Evolutionary conservation across 1,284 basidiomycete species (phyloP).

Genomic region (Coniophora puteana): DNA sequence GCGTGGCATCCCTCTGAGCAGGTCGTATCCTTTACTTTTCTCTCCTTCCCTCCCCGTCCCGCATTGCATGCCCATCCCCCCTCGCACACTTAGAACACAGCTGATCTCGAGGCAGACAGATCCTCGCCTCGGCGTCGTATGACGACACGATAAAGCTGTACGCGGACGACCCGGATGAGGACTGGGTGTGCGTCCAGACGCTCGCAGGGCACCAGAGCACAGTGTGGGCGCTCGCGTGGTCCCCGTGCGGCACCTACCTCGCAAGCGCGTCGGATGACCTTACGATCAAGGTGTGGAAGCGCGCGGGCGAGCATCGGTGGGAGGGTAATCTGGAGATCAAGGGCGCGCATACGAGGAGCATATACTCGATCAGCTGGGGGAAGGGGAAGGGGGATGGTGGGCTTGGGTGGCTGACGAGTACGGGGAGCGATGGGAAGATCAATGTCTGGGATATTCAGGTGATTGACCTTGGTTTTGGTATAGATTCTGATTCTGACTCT

Average conservation of each 20-base stretch:
- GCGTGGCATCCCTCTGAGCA: slow-evolving; percentile 96
- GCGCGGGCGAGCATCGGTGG: slow-evolving; percentile 53
- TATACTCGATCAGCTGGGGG: slow-evolving; percentile 83
- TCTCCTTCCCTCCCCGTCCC: slow-evolving; percentile 18
- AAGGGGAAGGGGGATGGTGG: slow-evolving; percentile 30
- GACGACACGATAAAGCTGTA: slow-evolving; percentile 97
- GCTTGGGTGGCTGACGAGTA: slow-evolving; percentile 72
- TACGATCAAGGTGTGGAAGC: slow-evolving; percentile 70
- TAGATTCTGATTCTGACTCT: slow-evolving; percentile 10
- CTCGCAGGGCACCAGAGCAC: slow-evolving; percentile 82
- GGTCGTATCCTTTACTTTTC: slow-evolving; percentile 39
- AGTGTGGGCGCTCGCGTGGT: slow-evolving; percentile 88
- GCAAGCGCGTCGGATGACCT: slow-evolving; percentile 82
- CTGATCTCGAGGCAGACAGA: too few relatives aligned
- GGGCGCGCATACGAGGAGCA: slow-evolving; percentile 67
- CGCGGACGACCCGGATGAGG: slow-evolving; percentile 90
- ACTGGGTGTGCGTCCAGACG: slow-evolving; percentile 90
- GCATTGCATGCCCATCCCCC: too few relatives aligned
- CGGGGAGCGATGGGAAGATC: slow-evolving; percentile 76
- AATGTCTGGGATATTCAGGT: slow-evolving; percentile 73
- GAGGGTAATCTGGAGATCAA: slow-evolving; percentile 51
- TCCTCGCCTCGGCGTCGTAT: slow-evolving; percentile 95
- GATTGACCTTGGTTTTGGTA: slow-evolving; percentile 16
- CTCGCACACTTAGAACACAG: too few relatives aligned
- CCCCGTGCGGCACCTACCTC: slow-evolving; percentile 79